phyloP scores from a whole-genome alignment of 2,329 filamentous ascomycete species.

The Intubia oerlemansii region DNA sequence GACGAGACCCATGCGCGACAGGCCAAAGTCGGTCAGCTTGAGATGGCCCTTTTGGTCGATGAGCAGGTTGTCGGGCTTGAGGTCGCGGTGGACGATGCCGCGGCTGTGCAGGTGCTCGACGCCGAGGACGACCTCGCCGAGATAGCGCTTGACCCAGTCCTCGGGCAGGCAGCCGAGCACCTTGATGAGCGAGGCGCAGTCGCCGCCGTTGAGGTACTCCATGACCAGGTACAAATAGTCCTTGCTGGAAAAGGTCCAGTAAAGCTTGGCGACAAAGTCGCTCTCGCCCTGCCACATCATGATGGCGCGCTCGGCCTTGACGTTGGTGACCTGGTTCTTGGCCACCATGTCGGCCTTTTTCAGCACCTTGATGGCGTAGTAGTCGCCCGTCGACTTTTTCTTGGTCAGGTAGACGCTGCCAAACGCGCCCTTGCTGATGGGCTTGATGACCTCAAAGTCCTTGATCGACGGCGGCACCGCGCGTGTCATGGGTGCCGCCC shows the following conservation, averaged over 20 bases:
- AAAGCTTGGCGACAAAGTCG: conserved; percentile 95
- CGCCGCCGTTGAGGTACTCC: conserved; percentile 96
- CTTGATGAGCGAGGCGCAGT: conserved; percentile 92
- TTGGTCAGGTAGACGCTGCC: conserved; percentile 95
- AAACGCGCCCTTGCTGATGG: conserved; percentile 96
- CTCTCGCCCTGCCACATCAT: conserved; percentile 99
- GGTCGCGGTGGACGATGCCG: conserved; percentile 86
- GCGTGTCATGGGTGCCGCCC: conserved; percentile 61
- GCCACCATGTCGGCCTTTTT: conserved; percentile 99
- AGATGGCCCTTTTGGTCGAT: conserved; percentile 94
- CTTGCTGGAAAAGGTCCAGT: conserved; percentile 99
- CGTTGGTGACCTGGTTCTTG: conserved; percentile 97
- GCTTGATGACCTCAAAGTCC: conserved; percentile 98
- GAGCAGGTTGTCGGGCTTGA: conserved; percentile 92
- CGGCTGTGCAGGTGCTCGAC: conserved; percentile 88
- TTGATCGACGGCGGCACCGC: conserved; percentile 92
- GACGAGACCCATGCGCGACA: conserved; percentile 92
- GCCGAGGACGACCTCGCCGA: conserved; percentile 89
- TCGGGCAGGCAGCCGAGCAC: conserved; percentile 79
- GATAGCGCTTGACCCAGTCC: conserved; percentile 95
- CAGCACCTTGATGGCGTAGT: conserved; percentile 94
- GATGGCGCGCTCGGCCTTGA: conserved; percentile 94
- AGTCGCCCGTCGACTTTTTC: conserved; percentile 96
- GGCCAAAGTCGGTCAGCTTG: conserved; percentile 91
- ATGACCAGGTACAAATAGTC: conserved; percentile 97